These are phyloP conservation scores for Friedmanniomyces endolithicus DNA, from an alignment of 495 filamentous ascomycete genomes.

Conservation along the genomic window DNA sequence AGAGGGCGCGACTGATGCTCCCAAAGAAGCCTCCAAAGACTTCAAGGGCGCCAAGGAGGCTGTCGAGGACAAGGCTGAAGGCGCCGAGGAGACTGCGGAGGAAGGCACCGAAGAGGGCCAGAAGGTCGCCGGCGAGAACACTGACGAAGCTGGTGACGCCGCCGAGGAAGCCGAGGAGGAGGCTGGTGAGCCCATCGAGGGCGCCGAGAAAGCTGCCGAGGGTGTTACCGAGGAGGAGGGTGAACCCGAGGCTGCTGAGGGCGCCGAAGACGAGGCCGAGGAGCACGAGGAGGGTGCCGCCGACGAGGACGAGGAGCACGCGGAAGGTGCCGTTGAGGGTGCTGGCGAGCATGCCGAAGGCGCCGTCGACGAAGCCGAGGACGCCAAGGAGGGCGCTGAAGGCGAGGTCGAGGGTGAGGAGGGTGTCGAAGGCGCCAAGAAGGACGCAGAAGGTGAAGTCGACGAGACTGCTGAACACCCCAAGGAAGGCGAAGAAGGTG, in stretches of 20 bases:
- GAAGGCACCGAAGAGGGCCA: constrained; percentile 16
- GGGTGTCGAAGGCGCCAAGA: constrained; percentile 15
- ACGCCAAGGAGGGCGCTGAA: constrained; percentile 24
- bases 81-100: constrained; percentile 10
- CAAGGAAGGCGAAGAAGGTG: constrained; percentile 25
- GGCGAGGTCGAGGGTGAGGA: constrained; percentile 29
- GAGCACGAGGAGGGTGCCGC: constrained; percentile 6
- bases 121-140: constrained; percentile 17
- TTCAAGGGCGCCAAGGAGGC: constrained; percentile 17
- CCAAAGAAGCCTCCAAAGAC: constrained; percentile 22
- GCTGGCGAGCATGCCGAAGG: constrained; percentile 21
- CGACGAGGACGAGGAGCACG: constrained; percentile 8
- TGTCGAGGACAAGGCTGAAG: constrained; percentile 24
- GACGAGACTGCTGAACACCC: constrained; percentile 13
- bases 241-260: constrained; percentile 26
- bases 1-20: constrained; percentile 25
- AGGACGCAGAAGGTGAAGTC: constrained; percentile 6
- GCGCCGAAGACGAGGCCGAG: constrained; percentile 32
- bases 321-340: constrained; percentile 24
- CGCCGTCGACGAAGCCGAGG: constrained; percentile 9
- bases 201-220: constrained; percentile 11
- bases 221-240: constrained; percentile 19
- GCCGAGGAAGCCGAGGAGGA: constrained; percentile 20
- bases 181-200: constrained; percentile 11
- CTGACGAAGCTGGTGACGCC: constrained; percentile 25